These are phyloP conservation scores for Gracilaria domingensis DNA, from an alignment of 23 red algal species.

Conservation along the genomic window DNA sequence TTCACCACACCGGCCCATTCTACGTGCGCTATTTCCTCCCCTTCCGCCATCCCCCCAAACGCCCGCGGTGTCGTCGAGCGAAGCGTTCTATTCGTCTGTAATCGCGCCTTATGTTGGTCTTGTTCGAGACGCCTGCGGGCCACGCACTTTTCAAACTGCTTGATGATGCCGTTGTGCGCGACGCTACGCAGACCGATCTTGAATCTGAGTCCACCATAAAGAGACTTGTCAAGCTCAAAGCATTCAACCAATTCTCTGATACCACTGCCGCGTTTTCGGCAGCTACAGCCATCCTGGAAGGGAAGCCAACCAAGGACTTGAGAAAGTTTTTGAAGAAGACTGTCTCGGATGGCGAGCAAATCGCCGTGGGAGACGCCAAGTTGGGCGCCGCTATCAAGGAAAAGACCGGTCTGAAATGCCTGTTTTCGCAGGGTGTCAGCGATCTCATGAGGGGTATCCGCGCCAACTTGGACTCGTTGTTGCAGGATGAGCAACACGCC, in stretches of 20 bases:
- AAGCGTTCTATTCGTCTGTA: not conserved
- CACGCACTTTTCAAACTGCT: conserved; percentile 97
- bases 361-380: conserved; percentile 92
- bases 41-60: not conserved
- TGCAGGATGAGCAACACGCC: conserved; percentile 61
- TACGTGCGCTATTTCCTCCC: not conserved
- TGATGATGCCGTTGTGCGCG: conserved; percentile 54
- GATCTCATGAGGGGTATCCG: conserved; percentile 88
- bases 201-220: conserved; percentile 64
- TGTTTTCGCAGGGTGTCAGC: conserved; percentile 65
- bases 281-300: conserved; percentile 88
- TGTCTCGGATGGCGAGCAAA: conserved; percentile 63
- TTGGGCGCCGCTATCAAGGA: conserved; percentile 92
- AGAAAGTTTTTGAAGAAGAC: conserved; percentile 92
- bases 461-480: conserved; percentile 70
- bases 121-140: conserved; percentile 96
- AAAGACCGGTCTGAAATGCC: conserved; percentile 87
- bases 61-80: not conserved
- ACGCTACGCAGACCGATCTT: conserved; percentile 54
- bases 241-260: conserved; percentile 89
- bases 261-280: conserved; percentile 82
- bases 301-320: conserved; percentile 93
- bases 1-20: no score
- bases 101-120: conserved; percentile 84
- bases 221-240: conserved; percentile 84